Conservation (phyloP, 2,329 filamentous ascomycete species). For the Zymoseptoria crescenta region DNA sequence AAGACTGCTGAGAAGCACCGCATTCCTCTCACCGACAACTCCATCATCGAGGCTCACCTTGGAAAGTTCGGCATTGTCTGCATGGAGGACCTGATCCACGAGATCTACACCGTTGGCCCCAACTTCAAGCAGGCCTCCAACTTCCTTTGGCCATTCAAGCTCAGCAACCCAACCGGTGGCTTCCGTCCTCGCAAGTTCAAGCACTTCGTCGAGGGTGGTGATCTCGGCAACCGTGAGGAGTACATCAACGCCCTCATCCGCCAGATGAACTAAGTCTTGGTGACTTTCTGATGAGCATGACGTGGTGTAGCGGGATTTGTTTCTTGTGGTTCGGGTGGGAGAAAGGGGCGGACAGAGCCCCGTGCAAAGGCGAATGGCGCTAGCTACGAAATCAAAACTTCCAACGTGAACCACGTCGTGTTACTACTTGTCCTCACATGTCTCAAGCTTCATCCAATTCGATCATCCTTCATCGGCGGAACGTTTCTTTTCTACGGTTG, state of each 20-base stretch:
- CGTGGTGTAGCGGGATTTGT: conserved; percentile 6
- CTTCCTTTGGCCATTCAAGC: conserved; percentile 99
- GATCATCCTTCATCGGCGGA: no score
- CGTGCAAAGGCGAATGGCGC: conserved; percentile 18
- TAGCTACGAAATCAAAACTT: conserved; percentile 6
- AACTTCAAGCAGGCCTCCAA: conserved; percentile 98
- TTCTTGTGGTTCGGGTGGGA: conserved; percentile 2
- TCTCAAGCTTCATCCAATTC: no score
- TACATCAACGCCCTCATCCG: conserved; percentile 93
- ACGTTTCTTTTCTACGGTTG: no score
- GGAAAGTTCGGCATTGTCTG: conserved; percentile 99
- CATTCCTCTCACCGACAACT: conserved; percentile 91
- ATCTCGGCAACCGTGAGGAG: conserved; percentile 97
- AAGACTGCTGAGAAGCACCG: conserved; percentile 95
- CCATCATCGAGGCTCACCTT: conserved; percentile 92
- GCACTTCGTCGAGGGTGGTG: conserved; percentile 98
- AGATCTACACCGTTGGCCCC: conserved; percentile 96
- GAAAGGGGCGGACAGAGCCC: conserved; percentile 1
- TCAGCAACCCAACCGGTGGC: conserved; percentile 93
- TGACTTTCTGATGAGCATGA: conserved; percentile 2
- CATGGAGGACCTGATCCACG: conserved; percentile 98
- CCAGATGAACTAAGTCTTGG: conserved; percentile 81
- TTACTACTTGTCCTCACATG: background rate
- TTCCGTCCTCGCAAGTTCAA: conserved; percentile 98
- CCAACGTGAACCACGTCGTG: background rate